Base-by-base conservation (phyloP, 306 rosid species). In the Canavalia ensiformis region DNA sequence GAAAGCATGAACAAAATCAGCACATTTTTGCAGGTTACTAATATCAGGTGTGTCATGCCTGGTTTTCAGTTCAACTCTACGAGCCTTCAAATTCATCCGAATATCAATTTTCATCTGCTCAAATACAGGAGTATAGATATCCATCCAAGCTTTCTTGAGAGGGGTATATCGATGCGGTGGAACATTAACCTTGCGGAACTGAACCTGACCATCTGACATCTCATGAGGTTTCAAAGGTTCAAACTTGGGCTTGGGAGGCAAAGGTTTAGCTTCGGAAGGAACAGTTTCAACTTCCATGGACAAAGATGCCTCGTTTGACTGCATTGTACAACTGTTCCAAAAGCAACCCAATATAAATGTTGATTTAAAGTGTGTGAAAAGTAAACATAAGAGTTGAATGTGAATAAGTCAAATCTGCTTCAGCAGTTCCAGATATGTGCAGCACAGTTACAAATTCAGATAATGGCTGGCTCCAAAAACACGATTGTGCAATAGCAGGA, bases 1-100 rank as follows among this genome's bases (percentile, higher is more conserved):
- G 83, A 92, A 94, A 42, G 97, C 97, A 88, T 94, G 98, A 13
- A 92, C 97, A 83, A 94, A 94, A 87, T 94, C 98, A 34, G 97
- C 94, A 73, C 91, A 92, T 74, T 94, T 94, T 60, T 94, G 95
- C 42, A 94, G 83, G 81, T 94, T 88, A 83, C 95, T 94, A 1
- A 94, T 81, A 18, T 94, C 94, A 0, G 97, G 98, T 44, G 98
- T 94, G 83, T 94, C 97, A 5, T 10, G 39, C 84, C 92, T 87
- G 31, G 98, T 94, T 83, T 90, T 92, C 68, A 94, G 54, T 78
- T 94, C 97, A 55, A 94, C 97, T 81, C 89, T 94, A 0, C 95
- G 94, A 18, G 91, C 98, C 86, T 92, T 94, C 68, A 90, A 84
- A 76, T 94, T 92, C 97, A 94, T 94, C 0, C 95, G 97, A 44